A percentile compares a stretch with the other conserved stretches of the same genome.
Conservation (phyloP, 1,139 yeast genomes). For the Wickerhamomyces sp. region DNA sequence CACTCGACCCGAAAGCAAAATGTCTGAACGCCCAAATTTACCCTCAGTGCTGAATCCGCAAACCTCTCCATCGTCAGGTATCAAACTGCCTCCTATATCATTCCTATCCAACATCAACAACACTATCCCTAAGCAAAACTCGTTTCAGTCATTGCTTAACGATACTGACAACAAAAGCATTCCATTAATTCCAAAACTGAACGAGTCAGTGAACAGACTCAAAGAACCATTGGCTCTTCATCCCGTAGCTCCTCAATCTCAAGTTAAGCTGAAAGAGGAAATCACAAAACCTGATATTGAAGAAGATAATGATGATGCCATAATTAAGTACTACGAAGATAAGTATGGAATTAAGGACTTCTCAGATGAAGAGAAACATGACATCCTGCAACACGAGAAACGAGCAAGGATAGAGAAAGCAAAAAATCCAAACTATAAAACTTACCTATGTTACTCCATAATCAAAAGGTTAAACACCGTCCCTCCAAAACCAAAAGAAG, state of each 20-base stretch:
- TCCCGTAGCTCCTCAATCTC: too few species aligned
- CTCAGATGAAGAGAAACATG: slow-evolving; percentile 25
- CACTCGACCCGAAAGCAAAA: too few species aligned
- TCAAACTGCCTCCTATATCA: slow-evolving; percentile 32
- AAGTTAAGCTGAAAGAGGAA: slow-evolving; percentile 17
- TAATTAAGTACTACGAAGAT: slow-evolving; percentile 23
- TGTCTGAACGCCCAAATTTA: slow-evolving; percentile 18
- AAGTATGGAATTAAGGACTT: slow-evolving; percentile 23
- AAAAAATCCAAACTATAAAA: slow-evolving; percentile 24
- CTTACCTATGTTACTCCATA: slow-evolving; percentile 24
- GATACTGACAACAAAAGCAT: neutral
- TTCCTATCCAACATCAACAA: slow-evolving; percentile 19
- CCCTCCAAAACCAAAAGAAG: slow-evolving; percentile 4
- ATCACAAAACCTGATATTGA: slow-evolving; percentile 22
- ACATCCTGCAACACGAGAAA: slow-evolving; percentile 24
- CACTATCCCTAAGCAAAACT: neutral
- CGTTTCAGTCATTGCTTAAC: neutral
- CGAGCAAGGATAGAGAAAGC: slow-evolving; percentile 23
- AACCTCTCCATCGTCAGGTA: slow-evolving; percentile 19
- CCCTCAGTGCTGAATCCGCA: slow-evolving; percentile 15
- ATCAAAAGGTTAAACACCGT: slow-evolving; percentile 24
- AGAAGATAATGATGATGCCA: slow-evolving; percentile 21
- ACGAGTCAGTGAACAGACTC: neutral
- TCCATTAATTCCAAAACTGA: neutral
- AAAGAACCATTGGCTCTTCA: neutral